Conservation (phyloP, 2,329 filamentous ascomycete genomes). For the Cryphonectria naterciae region DNA sequence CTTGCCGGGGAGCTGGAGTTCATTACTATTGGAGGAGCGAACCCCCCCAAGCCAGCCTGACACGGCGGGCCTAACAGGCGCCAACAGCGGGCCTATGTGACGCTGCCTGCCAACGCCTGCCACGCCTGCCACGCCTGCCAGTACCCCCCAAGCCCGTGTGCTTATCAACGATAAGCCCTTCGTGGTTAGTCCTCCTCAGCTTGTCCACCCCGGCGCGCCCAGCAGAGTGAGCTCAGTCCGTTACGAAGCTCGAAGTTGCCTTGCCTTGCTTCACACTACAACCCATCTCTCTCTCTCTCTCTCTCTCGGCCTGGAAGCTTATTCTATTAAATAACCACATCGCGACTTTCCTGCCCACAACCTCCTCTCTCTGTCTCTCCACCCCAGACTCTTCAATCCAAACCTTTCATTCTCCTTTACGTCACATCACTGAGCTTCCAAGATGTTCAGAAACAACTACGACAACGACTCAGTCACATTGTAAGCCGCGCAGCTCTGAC, state of each 20-base stretch:
- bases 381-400: background rate
- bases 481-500: conserved; percentile 57
- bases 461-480: conserved; percentile 99
- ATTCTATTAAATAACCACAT: conserved; percentile 9
- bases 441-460: conserved; percentile 99
- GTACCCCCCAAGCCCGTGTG: background rate
- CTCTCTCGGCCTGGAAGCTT: conserved; percentile 25
- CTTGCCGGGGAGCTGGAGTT: background rate
- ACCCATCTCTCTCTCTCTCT: conserved; percentile 25
- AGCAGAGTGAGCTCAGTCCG: conserved; percentile 24
- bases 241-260: conserved; percentile 37
- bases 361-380: background rate
- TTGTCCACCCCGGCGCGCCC: conserved; percentile 1
- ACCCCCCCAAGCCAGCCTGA: conserved; percentile 3
- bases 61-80: conserved; percentile 4
- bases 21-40: conserved; percentile 15
- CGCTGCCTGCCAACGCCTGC: conserved; percentile 11
- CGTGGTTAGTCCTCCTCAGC: conserved; percentile 7
- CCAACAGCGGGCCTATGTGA: background rate
- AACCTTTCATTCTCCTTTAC: background rate
- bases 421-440: conserved; percentile 41
- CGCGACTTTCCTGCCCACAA: conserved; percentile 11
- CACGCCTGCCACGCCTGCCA: background rate
- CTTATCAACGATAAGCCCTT: conserved; percentile 28
- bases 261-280: conserved; percentile 25